A percentile compares a stretch with the other conserved stretches of the same genome.
phyloP scores from a whole-genome alignment of 441 rosid genomes.

The Brassica balearica region DNA sequence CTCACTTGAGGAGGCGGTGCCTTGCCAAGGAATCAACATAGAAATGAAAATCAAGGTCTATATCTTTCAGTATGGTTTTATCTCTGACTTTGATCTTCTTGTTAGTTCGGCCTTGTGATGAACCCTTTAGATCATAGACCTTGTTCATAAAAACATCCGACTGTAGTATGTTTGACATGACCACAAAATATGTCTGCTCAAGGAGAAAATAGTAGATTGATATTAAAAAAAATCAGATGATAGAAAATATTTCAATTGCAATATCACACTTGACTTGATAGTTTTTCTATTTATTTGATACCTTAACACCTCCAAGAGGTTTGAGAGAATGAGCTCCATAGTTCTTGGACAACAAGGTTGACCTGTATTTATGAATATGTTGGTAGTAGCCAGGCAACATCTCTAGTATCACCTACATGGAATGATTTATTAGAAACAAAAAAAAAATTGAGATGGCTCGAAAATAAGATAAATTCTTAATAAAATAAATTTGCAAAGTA shows the following conservation, averaged over 20 bases:
- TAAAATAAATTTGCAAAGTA: not conserved
- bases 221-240: too few relatives aligned
- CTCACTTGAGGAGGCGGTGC: constrained; percentile 55
- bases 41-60: constrained; percentile 63
- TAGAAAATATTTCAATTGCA: not conserved
- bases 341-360: constrained; percentile 49
- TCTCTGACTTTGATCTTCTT: constrained; percentile 52
- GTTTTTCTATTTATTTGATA: not conserved
- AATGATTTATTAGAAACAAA: not conserved
- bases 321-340: constrained; percentile 63
- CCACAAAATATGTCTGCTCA: constrained; percentile 63
- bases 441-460: not conserved
- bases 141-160: constrained; percentile 49
- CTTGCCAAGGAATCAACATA: constrained; percentile 55
- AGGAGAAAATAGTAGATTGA: not conserved
- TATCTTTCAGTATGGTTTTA: constrained; percentile 54
- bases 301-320: constrained; percentile 59
- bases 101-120: constrained; percentile 55
- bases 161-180: constrained; percentile 53
- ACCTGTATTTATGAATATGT: constrained; percentile 49
- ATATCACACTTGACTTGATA: not conserved
- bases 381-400: constrained; percentile 58
- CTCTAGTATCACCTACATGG: constrained; percentile 48
- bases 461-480: not conserved
- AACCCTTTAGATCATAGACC: constrained; percentile 69